Base-by-base conservation (phyloP, 768 basidiomycete species). In the Trametes meyenii region DNA sequence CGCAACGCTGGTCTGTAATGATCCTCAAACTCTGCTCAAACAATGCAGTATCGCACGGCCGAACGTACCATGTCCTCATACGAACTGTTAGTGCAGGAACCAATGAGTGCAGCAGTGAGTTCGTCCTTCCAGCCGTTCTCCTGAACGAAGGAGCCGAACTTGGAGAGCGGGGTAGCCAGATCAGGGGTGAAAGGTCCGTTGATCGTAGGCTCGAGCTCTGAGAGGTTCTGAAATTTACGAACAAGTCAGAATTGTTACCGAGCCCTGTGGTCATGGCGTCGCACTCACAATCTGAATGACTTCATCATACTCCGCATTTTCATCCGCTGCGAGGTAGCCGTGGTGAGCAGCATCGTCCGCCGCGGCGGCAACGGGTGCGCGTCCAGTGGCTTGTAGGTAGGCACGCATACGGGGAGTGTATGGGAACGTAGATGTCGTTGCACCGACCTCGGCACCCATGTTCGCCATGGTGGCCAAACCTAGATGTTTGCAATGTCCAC, bases 361-460 rank as follows among this genome's bases (percentile, higher is more conserved):
- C 33, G 92, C 92, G 16, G 76, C 77, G 33, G 96, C 96, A 24
- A 96, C 94, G 35, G 89, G 85, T 42, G 83, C 86, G 58, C 97
- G 87, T 50, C 93, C 89, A 10, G 97, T 99, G 19, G 95, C 95
- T 64, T 84, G 80, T 33, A 99, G 85, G 76, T 98, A 99, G 38
- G 85, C 81, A 35, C 86, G 83, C 96, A 98, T 98, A 69, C 86
- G 85, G 17, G 84, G 75, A 16, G 94, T 94, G 76, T 98, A 99
- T 5, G 96, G 96, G 83, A 99, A 99, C 6, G 91, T 94, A 1
- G 96, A 96, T 0, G 97, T 98, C 1, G 97, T 99, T n/a, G 97
- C 97, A 40, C 97, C 97, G n/a, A 98, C 96, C 79, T 99, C 97
- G 13, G 97, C 97, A 52, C 97, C 97, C 97, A 98, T 99, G 75